Conservation (phyloP, 805 yeast species). For the Komagataella pseudopastoris region DNA sequence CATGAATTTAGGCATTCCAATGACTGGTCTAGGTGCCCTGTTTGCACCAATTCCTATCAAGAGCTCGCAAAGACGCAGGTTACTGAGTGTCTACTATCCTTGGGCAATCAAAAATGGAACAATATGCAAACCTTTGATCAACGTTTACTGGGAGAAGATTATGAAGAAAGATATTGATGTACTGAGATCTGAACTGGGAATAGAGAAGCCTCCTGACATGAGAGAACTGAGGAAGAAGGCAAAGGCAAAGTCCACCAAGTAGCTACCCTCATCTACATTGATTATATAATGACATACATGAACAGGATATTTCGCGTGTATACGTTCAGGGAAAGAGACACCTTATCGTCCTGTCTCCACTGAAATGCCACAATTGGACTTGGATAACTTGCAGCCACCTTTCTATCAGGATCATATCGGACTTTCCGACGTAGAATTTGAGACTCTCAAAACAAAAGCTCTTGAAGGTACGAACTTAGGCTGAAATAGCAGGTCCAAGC, state of each 20-base stretch:
- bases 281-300: background rate
- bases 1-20: constrained; percentile 84
- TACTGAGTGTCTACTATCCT: constrained; percentile 64
- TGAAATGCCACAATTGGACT: background rate
- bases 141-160: constrained; percentile 85
- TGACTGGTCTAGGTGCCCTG: constrained; percentile 89
- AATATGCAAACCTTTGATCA: constrained; percentile 61
- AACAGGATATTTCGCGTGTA: background rate
- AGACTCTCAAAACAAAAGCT: constrained; percentile 8
- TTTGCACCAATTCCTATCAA: constrained; percentile 75
- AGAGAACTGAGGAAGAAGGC: constrained; percentile 40
- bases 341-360: background rate
- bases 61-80: constrained; percentile 44
- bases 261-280: background rate
- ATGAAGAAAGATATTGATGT: constrained; percentile 62
- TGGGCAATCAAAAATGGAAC: constrained; percentile 77
- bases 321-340: background rate
- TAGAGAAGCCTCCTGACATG: constrained; percentile 70
- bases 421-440: constrained; percentile 4
- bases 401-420: constrained; percentile 4
- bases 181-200: constrained; percentile 57
- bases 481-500: background rate
- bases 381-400: constrained; percentile 3
- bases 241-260: constrained; percentile 6
- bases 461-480: constrained; percentile 3